Conservation (phyloP, 2,329 filamentous ascomycete genomes). For the Scortechinia acanthostroma region DNA sequence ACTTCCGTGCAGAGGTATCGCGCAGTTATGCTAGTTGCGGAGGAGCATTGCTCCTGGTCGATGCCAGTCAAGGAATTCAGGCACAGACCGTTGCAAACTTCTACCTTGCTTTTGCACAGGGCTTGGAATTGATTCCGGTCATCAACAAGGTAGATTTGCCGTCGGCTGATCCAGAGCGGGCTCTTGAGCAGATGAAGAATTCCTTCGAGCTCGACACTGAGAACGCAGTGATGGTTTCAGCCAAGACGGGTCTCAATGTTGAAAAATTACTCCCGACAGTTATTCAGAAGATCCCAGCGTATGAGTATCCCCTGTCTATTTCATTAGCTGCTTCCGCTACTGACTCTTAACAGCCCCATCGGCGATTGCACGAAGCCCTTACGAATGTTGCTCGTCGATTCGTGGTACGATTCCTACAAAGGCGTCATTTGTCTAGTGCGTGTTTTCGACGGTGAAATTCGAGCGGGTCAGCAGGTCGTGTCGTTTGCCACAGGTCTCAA, state of each 20-base stretch:
- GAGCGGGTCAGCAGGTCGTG: constrained; percentile 75
- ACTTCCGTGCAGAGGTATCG: constrained; percentile 93
- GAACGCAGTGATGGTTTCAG: constrained; percentile 66
- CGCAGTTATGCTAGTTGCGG: constrained; percentile 93
- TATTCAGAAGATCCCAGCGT: constrained; percentile 72
- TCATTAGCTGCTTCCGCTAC: constrained; percentile 11
- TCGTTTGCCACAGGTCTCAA: constrained; percentile 83
- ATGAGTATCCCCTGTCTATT: not conserved
- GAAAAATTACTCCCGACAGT: constrained; percentile 76
- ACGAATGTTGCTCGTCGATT: constrained; percentile 84
- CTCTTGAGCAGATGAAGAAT: constrained; percentile 76
- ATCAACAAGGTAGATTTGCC: constrained; percentile 95
- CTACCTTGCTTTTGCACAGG: constrained; percentile 91
- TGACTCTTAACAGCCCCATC: constrained; percentile 55
- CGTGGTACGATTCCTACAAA: constrained; percentile 95
- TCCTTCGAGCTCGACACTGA: constrained; percentile 82
- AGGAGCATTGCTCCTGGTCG: constrained; percentile 83
- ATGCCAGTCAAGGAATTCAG: constrained; percentile 93
- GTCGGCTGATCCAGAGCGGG: constrained; percentile 78
- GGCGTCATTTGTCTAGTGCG: constrained; percentile 87
- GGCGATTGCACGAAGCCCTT: constrained; percentile 70
- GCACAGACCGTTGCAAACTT: constrained; percentile 98
- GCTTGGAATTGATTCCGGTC: constrained; percentile 78
- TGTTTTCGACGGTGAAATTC: constrained; percentile 80
- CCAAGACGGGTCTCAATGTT: constrained; percentile 89